A percentile compares a stretch with the other conserved stretches of the same genome.
phyloP scores from a whole-genome alignment of 768 basidiomycete genomes.

The Boletus pseudo-olivaceus region DNA sequence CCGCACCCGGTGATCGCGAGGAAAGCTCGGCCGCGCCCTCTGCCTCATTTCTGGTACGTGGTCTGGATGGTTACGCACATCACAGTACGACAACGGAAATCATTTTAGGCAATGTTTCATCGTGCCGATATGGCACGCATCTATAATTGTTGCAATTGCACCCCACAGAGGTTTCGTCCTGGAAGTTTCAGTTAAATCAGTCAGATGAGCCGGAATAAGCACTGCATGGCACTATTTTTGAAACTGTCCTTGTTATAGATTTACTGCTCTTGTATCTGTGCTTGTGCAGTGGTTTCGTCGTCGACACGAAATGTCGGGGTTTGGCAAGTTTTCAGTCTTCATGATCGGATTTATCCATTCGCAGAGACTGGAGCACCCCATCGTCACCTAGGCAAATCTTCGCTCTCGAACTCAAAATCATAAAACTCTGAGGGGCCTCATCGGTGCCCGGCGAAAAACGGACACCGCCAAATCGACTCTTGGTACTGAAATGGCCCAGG shows the following conservation, averaged over 20 bases:
- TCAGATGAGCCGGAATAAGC: not conserved
- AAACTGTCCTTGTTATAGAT: not conserved
- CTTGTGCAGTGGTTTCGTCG: not conserved
- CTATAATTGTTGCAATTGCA: not conserved
- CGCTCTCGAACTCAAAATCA: too few species aligned
- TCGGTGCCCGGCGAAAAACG: too few species aligned
- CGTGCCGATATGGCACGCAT: too few species aligned
- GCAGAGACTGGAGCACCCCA: too few species aligned
- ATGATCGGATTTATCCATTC: too few species aligned
- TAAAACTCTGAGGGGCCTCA: too few species aligned
- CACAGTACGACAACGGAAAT: not conserved
- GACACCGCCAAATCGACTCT: too few species aligned
- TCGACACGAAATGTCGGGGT: not conserved
- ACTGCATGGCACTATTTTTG: not conserved
- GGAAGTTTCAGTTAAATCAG: not conserved
- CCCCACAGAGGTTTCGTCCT: not conserved
- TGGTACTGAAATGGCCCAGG: too few species aligned
- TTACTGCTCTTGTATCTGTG: too few species aligned
- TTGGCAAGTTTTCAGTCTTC: too few species aligned
- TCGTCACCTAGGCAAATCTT: too few species aligned
- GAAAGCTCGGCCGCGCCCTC: not conserved
- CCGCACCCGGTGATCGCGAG: constrained; percentile 29
- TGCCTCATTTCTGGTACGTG: constrained; percentile 10
- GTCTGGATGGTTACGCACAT: not conserved
- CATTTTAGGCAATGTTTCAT: not conserved